Evolutionary conservation across 176 grass and related monocot species (phyloP).

Genomic region (Eragrostis curvula): DNA sequence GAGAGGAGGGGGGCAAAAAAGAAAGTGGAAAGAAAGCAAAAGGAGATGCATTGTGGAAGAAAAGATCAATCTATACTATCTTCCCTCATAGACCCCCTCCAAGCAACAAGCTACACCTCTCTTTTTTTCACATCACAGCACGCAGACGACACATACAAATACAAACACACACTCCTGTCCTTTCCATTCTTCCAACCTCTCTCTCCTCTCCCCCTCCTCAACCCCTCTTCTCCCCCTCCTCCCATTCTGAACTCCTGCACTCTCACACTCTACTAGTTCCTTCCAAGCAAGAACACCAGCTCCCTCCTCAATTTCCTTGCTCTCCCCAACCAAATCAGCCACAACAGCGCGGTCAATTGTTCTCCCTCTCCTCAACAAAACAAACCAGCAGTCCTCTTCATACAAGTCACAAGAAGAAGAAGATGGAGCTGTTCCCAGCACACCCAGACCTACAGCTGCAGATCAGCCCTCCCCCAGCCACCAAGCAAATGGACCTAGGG

Average conservation of each 20-base stretch:
- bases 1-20: slow-evolving; percentile 9
- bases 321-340: slow-evolving; percentile 24
- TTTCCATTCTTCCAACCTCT: slow-evolving; percentile 42
- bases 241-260: slow-evolving; percentile 10
- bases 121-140: slow-evolving; percentile 44
- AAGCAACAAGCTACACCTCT: slow-evolving; percentile 42
- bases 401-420: not conserved
- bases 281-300: slow-evolving; percentile 44
- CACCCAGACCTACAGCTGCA: slow-evolving; percentile 93
- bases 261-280: not conserved
- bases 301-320: slow-evolving; percentile 32
- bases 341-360: not conserved
- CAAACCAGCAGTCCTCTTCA: not conserved
- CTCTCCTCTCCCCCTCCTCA: slow-evolving; percentile 4
- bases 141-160: slow-evolving; percentile 42
- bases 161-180: slow-evolving; percentile 51
- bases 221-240: not conserved
- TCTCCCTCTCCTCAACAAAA: not conserved
- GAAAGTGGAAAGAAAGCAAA: slow-evolving; percentile 39
- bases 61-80: slow-evolving; percentile 62
- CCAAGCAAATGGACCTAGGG: slow-evolving; percentile 76
- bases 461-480: slow-evolving; percentile 67
- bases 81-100: slow-evolving; percentile 42
- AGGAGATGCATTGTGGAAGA: slow-evolving; percentile 54
- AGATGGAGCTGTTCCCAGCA: slow-evolving; percentile 88